Evolutionary conservation across 1,139 yeast genomes (phyloP), one percentile per base, ranked within the genome.

Genomic region (Candida sp.): DNA sequence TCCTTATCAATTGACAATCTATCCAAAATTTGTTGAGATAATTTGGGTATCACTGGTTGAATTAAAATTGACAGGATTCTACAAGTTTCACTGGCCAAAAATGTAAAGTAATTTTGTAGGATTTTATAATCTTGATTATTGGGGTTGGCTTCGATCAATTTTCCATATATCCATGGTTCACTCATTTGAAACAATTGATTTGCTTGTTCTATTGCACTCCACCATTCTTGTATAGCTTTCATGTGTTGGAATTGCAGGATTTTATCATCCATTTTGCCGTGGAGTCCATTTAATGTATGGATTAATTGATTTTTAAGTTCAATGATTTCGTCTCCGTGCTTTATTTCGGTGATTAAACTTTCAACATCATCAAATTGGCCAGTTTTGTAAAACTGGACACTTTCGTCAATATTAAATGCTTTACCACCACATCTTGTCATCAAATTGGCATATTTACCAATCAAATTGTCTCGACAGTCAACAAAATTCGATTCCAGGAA

Each of bases 381-480:
- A 1, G 50, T 39, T 8, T 49, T 41, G 32, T 44, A 50, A 22
- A 42, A 51, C 12, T 50, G 42, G 5, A 73, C 68, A 8, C 87
- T 75, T 29, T 77, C 62, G n/a, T 60, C 58, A 21, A 88, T 72
- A 55, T 77, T 65, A 55, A 93, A 91, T 45, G 82, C 80, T 21
- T 76, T 70, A 0, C 93, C 89, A 41, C 95, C 83, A 38, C 84
- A 77, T 45, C 99, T 70, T 47, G 84, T 77, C 22, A 85, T 72
- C 43, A 91, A 69, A 55, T 93, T 93, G 40, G 95, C 91, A 62
- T 85, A 85, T 60, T 91, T 91, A 45, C 90, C 89, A 45, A 88
- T 82, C 39, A 93, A 68, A 48, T 79, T 77, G 49, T 82, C 84
- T 49, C 96, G 73, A 9, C 84, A 73, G 23, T 68, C 62, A 38